Evolutionary conservation across 2,329 filamentous ascomycete species (phyloP).

Genomic region (Arthroderma sp.): DNA sequence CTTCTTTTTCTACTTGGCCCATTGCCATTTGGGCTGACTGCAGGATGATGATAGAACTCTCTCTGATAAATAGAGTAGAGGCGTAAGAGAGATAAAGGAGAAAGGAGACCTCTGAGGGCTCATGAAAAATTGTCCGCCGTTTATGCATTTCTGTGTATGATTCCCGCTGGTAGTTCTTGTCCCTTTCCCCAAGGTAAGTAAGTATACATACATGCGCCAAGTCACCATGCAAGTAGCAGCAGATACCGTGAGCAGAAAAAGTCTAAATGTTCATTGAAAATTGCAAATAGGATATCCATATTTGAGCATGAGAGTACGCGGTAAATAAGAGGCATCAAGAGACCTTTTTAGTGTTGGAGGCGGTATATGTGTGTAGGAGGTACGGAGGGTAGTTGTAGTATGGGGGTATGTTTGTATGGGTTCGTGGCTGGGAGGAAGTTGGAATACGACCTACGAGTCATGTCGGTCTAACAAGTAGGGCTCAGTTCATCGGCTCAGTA

Average conservation of each 20-base stretch:
- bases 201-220: slow-evolving; percentile 1
- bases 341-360: not conserved
- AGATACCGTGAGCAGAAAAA: not conserved
- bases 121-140: not conserved
- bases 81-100: no score
- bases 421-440: not conserved
- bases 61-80: no score
- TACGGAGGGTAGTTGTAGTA: not conserved
- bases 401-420: not conserved
- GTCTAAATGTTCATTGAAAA: not conserved
- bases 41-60: no score
- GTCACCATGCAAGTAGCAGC: not conserved
- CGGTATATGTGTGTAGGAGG: not conserved
- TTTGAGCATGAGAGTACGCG: not conserved
- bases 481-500: not conserved
- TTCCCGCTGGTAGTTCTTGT: not conserved
- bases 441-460: no score
- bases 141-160: not conserved
- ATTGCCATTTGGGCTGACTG: no score
- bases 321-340: not conserved
- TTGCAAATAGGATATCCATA: not conserved
- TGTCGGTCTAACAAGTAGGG: not conserved
- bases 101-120: no score
- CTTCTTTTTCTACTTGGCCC: no score
- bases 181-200: not conserved